phyloP scores from a whole-genome alignment of 2,329 filamentous ascomycete species.

The Graphilbum fragrans region DNA sequence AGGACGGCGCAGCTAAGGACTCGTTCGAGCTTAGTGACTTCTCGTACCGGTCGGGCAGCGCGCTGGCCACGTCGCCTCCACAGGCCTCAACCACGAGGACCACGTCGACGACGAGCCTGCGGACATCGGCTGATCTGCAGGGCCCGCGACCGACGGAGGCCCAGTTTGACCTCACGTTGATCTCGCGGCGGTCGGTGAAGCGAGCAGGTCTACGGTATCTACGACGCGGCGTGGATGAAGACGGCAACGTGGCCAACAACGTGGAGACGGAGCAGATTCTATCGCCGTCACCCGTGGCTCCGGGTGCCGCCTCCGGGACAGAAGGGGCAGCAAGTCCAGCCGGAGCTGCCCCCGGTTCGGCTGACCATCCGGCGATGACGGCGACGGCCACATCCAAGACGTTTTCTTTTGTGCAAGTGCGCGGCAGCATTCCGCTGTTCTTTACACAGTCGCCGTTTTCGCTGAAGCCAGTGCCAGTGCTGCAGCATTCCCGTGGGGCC shows the following conservation, averaged over 20 bases:
- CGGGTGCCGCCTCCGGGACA: no score
- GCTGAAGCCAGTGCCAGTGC: conserved; percentile 71
- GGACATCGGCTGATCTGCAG: conserved; percentile 12
- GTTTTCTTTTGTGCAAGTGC: conserved; percentile 76
- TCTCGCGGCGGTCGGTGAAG: conserved; percentile 80
- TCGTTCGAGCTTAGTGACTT: conserved; percentile 27
- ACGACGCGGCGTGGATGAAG: conserved; percentile 79
- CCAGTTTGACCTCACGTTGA: conserved; percentile 69
- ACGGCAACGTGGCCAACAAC: conserved; percentile 76
- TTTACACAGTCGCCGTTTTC: conserved; percentile 93
- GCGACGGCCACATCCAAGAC: conserved; percentile 29
- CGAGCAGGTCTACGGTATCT: conserved; percentile 83
- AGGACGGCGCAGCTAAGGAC: conserved; percentile 25
- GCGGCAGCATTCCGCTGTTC: conserved; percentile 87
- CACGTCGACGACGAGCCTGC: neutral
- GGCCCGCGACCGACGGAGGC: conserved; percentile 34
- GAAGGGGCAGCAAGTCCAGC: no score
- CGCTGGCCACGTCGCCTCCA: neutral
- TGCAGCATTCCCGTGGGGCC: conserved; percentile 68
- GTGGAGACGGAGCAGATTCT: conserved; percentile 95
- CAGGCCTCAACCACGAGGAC: neutral
- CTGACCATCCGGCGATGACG: conserved; percentile 10
- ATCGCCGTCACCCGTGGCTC: conserved; percentile 34
- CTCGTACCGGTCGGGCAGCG: conserved; percentile 4
- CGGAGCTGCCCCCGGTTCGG: conserved; percentile 51